phyloP scores from a whole-genome alignment of 495 filamentous ascomycete species.

The Hypoxylon intermedium region DNA sequence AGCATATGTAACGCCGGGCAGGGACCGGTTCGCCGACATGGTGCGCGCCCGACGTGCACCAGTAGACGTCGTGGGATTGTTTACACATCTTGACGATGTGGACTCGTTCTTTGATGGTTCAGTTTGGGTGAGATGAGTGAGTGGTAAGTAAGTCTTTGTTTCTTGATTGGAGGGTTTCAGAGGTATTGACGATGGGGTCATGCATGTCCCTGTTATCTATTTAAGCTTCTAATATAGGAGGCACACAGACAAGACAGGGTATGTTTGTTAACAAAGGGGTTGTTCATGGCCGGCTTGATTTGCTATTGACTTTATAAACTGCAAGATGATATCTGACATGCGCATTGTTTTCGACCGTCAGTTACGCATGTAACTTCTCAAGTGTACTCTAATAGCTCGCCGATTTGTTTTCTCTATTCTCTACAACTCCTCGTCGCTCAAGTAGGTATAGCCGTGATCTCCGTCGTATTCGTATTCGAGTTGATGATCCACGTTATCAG shows the following conservation, averaged over 20 bases:
- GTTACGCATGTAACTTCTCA: not conserved
- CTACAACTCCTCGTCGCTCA: not conserved
- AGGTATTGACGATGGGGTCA: no score
- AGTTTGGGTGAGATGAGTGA: no score
- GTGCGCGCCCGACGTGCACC: constrained; percentile 12
- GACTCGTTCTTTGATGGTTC: not conserved
- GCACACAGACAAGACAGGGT: no score
- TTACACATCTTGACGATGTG: constrained; percentile 9
- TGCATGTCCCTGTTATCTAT: no score
- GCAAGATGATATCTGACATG: not conserved
- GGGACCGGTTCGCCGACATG: constrained; percentile 11
- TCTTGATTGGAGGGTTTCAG: no score
- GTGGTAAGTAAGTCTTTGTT: no score
- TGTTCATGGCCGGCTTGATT: not conserved
- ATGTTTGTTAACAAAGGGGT: not conserved
- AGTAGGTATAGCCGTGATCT: not conserved
- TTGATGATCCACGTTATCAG: constrained; percentile 40
- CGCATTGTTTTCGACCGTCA: not conserved
- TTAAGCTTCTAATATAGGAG: no score
- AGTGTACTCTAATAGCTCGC: not conserved
- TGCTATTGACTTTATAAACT: no score
- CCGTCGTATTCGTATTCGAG: constrained; percentile 16
- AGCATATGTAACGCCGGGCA: not conserved
- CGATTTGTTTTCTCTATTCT: not conserved
- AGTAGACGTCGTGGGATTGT: not conserved